Evolutionary conservation across 768 basidiomycete species (phyloP).

Genomic region (Rhodotorula graminis): DNA sequence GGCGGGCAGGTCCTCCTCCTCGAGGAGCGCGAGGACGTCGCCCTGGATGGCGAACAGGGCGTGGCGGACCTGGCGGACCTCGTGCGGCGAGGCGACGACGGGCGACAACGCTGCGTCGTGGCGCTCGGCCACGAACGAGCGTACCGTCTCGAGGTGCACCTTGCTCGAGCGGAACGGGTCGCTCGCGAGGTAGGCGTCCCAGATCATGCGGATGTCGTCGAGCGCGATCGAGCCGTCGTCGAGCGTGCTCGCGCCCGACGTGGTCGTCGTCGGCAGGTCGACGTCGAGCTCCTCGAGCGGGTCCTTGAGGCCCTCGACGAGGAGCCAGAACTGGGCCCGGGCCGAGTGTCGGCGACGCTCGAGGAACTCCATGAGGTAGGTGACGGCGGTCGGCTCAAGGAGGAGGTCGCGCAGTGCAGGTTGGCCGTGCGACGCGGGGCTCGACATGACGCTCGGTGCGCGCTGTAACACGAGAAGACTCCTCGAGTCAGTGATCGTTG

Average conservation of each 20-base stretch:
- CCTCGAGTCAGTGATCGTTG: not conserved
- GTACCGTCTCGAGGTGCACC: constrained; percentile 67
- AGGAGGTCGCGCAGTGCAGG: constrained; percentile 68
- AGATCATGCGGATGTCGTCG: constrained; percentile 84
- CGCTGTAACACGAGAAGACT: constrained; percentile 21
- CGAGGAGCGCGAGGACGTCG: constrained; percentile 83
- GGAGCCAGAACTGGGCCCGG: constrained; percentile 94
- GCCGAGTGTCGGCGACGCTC: constrained; percentile 77
- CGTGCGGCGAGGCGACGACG: constrained; percentile 39
- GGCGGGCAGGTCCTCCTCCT: constrained; percentile 75
- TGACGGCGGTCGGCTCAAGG: constrained; percentile 79
- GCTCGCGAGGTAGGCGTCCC: constrained; percentile 76
- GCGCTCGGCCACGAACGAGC: constrained; percentile 58
- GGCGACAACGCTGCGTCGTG: constrained; percentile 29
- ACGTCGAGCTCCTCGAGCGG: constrained; percentile 77
- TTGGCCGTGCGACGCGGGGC: constrained; percentile 38
- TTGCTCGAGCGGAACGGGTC: constrained; percentile 57
- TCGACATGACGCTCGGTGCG: constrained; percentile 41
- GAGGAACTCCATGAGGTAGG: constrained; percentile 98
- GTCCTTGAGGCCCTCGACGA: constrained; percentile 95
- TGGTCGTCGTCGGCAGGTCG: constrained; percentile 50
- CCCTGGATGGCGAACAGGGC: constrained; percentile 78
- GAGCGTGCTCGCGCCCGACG: not conserved
- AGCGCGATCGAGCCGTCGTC: constrained; percentile 55
- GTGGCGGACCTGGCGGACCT: constrained; percentile 59